Base-by-base conservation (phyloP, 768 basidiomycete species). In the Suillus cothurnatus region DNA sequence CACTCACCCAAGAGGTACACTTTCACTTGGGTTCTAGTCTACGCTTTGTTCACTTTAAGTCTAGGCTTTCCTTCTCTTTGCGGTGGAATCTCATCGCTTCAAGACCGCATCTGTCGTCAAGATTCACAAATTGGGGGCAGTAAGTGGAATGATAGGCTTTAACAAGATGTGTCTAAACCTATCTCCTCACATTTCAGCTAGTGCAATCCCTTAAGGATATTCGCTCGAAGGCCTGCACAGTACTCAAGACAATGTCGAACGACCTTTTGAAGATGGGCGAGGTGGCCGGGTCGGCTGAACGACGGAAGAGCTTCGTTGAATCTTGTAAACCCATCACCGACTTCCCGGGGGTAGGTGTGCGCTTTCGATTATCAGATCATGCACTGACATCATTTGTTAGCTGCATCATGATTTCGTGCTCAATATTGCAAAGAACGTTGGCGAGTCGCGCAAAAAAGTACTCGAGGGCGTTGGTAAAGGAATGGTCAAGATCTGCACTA, bases 391-490 rank as follows among this genome's bases (percentile, higher is more conserved):
- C 21, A 17, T 57, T 55, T 53, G 32, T 11, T 66, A 92, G 89
- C 80, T 91, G 56, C 85, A 87, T 65, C 82, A 85, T 36, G 91
- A 92, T 64, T 89, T 88, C 69, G 79, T 88, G 53, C 74, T 85
- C 64, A 81, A 81, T 26, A 75, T 89, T 32, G 85, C 85, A 15
- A 92, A 90, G 79, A 90, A 81, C 70, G 76, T 90, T 45, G 84
- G 81, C 7, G 92, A 94, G 32, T 79, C 92, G 4, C 87, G 89
- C 49, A 91, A 85, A 74, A 91, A 87, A 74, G 84, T 89, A 8
- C 74, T 87, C 26, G 91, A 91, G 63, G 92, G 91, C 32, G 79
- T 88, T 49, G 88, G 86, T 34, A 92, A 89, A 72, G 92, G 93
- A 21, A 81, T 91, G 63, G 70, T 74, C n/a, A 86, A 85, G 59